Evolutionary conservation across 768 basidiomycete genomes (phyloP).

Genomic region (Sporobolomyces phaffii): DNA sequence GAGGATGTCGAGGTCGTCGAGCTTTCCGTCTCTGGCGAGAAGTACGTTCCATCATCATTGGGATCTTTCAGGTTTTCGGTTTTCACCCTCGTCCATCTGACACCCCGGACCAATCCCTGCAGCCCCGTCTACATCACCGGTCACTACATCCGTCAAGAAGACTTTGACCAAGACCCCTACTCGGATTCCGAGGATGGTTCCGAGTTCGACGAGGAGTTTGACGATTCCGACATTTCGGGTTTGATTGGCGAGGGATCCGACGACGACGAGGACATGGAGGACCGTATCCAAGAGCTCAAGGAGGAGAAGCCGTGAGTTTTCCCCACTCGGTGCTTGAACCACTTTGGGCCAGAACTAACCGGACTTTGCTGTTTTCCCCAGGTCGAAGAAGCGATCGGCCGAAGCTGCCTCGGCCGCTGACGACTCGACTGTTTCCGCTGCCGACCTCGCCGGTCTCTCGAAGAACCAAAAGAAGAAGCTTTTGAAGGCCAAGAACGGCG

Average conservation of each 20-base stretch:
- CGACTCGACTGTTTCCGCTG: slow-evolving; percentile 26
- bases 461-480: slow-evolving; percentile 52
- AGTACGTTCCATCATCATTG: slow-evolving; percentile 1
- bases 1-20: slow-evolving; percentile 41
- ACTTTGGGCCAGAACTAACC: too few relatives aligned
- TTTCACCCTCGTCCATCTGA: neutral
- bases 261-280: slow-evolving; percentile 54
- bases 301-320: slow-evolving; percentile 43
- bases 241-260: slow-evolving; percentile 47
- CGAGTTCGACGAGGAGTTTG: slow-evolving; percentile 39
- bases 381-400: slow-evolving; percentile 38
- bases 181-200: slow-evolving; percentile 27
- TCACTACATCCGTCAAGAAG: slow-evolving; percentile 40
- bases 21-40: slow-evolving; percentile 37
- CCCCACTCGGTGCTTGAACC: too few relatives aligned
- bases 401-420: slow-evolving; percentile 28
- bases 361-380: neutral
- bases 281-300: slow-evolving; percentile 45
- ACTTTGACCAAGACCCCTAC: slow-evolving; percentile 38
- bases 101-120: too few relatives aligned
- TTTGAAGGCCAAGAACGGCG: slow-evolving; percentile 35
- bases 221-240: slow-evolving; percentile 43
- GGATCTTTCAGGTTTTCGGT: neutral
- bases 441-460: slow-evolving; percentile 32
- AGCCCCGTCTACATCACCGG: slow-evolving; percentile 41